Evolutionary conservation across 2,329 filamentous ascomycete species (phyloP), one percentile per base, ranked within the genome.

Genomic region (Clarireedia sp.): DNA sequence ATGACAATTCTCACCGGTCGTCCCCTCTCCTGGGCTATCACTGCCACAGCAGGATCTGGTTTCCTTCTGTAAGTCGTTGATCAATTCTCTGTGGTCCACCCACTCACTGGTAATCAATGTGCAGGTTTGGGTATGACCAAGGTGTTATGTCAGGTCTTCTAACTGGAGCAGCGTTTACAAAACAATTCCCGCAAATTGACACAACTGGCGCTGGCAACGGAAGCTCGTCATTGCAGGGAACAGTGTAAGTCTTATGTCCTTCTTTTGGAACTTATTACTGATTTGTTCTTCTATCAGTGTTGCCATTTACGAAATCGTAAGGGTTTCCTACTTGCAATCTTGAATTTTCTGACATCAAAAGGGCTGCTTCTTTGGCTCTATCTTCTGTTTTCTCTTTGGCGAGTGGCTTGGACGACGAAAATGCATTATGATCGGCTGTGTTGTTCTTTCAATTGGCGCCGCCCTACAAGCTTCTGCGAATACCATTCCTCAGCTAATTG

Each of bases 381-480:
- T 77, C 55, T 17, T 48, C 26, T 29, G 24, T 17, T 29, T 48
- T 17, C n/a, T 48, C 9, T 29, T 48, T 29, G 79, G 80, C 5
- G 80, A 84, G 59, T 70, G 74, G 7, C 74, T 83, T 5, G 81
- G 81, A 17, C 73, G 81, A 74, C 75, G 65, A 71, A 74, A 63
- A 41, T 79, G 78, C 45, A 82, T 83, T 57, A 75, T 83, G 53
- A 63, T 78, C n/a, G 81, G 81, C 29, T 77, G 77, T n/a, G 59
- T 69, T 4, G 78, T 84, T 62, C 79, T 83, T 74, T 71, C 82
- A 10, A 62, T 83, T 37, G 81, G 81, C 14, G 80, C 80, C 26
- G 64, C 66, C n/a, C 61, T 74, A 16, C 72, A 74, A 55, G 66
- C 67, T 19, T 70, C 70, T 17, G 66, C 73, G 5, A 72, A 69